Base-by-base conservation (phyloP, 176 grass and related monocot genomes). In the Musa itinerans region DNA sequence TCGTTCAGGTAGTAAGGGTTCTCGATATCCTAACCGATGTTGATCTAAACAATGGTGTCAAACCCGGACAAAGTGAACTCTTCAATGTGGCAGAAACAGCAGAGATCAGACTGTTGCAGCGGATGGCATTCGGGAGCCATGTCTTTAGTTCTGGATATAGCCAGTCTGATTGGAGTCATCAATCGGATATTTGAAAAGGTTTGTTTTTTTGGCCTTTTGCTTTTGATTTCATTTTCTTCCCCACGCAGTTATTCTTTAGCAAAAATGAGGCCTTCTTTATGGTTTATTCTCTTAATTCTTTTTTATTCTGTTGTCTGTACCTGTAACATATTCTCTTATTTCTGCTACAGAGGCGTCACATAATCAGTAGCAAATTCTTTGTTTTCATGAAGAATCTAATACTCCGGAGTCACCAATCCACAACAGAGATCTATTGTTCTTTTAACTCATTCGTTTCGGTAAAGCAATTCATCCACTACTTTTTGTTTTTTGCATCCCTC, bases 81-180 rank as follows among this genome's bases (percentile, higher is more conserved):
- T 93, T 93, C 79, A 93, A 97, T 26, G 80, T 57, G 8, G 79
- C 88, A 19, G 89, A 97, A 65, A 90, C 90, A 0, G 82, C 80
- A 0, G 90, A 97, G 50, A 89, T 97, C 78, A 80, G 78, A 78
- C 83, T 87, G 74, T 90, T 97, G 59, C 94, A 90, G 71, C 82
- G 84, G 72, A 92, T 97, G 84, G 90, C 87, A 14, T 97, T 97
- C 58, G 94, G 94, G 9, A 97, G 89, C 83, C 87, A 93, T 74
- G 94, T 93, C 54, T 97, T 85, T 73, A 93, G 83, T 78, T 86
- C 94, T 2, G 85, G 89, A 12, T 84, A 84, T 17, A 83, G 74
- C 75, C 88, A 83, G 54, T 83, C 82, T 24, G 92, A 20, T 77
- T 77, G 43, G 48, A 77, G 75, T 16, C 34, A 52, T 17, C 61